Base-by-base conservation (phyloP, 31 red algal genomes). In the Pterothamnion heteromorphum region DNA sequence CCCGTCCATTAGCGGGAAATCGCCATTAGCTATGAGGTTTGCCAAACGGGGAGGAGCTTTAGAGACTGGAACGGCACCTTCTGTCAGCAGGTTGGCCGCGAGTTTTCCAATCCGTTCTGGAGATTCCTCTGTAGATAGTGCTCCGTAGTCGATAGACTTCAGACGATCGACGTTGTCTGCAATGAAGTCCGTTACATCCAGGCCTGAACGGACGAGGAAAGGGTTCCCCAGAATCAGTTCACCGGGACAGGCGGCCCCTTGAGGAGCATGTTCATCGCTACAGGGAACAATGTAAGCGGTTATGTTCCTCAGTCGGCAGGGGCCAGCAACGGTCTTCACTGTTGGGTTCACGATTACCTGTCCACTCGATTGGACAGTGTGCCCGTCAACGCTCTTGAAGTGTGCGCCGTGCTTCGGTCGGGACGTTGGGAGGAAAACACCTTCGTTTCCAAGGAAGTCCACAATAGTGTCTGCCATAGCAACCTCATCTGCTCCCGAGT, bases 1-100 rank as follows among this genome's bases (percentile, higher is more conserved):
- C 35, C 92, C 92, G 90, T 93, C 86, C 28, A 80, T 89, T 1
- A 93, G 51, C 1, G 85, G 86, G 57, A 93, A 93, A 35, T 80
- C 35, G 1, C 38, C 87, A 43, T 90, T 93, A 1, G 28, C 26
- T 26, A 24, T n/a, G 33, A 64, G 9, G n/a, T n/a, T 64, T 9
- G 14, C 9, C n/a, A 64, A n/a, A 18, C 86, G 4, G 51, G 5
- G 58, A 89, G 5, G 33, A 9, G 80, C 35, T 26, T 90, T 80
- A 14, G 83, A 23, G 41, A 89, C 80, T 20, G 23, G 14, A n/a
- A 22, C 4, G 33, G 80, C 71, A 31, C 90, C 64, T 37, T 57
- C 81, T 5, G 91, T 5, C 35, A 80, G 74, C 22, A 36, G 35
- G 14, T 74, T 24, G 26, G 35, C 81, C 4, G 43, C 80, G 4